phyloP scores from a whole-genome alignment of 352 stramenopile genomes.

The Phytophthora idaei region DNA sequence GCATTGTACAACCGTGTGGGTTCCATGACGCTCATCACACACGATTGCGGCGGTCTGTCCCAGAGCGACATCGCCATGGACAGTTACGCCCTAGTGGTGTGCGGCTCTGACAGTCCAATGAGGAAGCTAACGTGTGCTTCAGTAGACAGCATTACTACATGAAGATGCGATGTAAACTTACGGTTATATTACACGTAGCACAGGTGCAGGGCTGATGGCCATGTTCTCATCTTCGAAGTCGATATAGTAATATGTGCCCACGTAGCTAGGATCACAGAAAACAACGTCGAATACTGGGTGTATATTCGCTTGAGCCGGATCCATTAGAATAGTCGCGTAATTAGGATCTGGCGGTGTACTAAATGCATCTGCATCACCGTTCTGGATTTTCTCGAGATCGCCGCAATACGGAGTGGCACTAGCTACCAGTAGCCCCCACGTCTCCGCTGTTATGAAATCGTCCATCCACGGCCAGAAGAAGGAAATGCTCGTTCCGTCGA shows the following conservation, averaged over 20 bases:
- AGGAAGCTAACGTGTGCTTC: slow-evolving; percentile 3
- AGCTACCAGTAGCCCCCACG: neutral
- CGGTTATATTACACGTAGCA: neutral
- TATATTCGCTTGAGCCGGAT: slow-evolving; percentile 5
- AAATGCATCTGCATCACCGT: neutral
- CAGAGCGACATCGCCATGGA: slow-evolving; percentile 89
- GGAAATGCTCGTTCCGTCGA: neutral
- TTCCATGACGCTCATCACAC: slow-evolving; percentile 96
- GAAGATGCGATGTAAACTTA: too few species aligned
- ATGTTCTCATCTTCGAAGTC: slow-evolving; percentile 14
- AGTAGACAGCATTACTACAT: too few species aligned
- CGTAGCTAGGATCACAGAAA: neutral
- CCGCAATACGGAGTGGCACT: slow-evolving; percentile 8
- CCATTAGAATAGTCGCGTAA: slow-evolving; percentile 13
- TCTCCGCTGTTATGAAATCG: neutral
- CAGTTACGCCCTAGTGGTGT: slow-evolving; percentile 52
- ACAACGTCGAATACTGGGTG: neutral
- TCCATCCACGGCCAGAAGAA: slow-evolving; percentile 15
- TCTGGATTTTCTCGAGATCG: slow-evolving; percentile 10
- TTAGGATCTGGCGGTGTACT: neutral
- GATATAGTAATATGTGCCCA: slow-evolving; percentile 3
- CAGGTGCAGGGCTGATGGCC: slow-evolving; percentile 5
- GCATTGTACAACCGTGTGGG: slow-evolving; percentile 98
- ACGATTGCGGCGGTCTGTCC: slow-evolving; percentile 94
- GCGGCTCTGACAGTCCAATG: neutral